Base-by-base conservation (phyloP, 1,284 basidiomycete genomes). In the Blastosporella zonata region DNA sequence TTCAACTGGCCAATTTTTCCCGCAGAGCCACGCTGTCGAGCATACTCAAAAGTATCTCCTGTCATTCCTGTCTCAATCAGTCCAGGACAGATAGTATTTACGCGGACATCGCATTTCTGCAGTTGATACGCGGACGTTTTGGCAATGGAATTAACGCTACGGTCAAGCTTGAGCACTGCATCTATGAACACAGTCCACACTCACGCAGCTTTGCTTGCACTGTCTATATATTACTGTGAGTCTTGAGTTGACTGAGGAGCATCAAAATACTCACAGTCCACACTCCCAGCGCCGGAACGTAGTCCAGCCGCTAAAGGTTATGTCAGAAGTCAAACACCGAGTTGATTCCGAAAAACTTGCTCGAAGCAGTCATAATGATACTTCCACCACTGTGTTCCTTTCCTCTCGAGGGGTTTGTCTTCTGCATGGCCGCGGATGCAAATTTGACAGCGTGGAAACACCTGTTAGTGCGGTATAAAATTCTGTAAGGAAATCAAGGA, bases 61-160 rank as follows among this genome's bases (percentile, higher is more conserved):
- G 93, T 93, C 90, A 95, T 93, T 28, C 84, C 87, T 1, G 92
- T 95, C 69, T 95, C 89, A 59, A 97, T 93, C 42, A 97, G 68
- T 15, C 94, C 94, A 1, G 94, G 94, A 61, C 92, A 95, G 54
- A 97, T 82, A 13, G 88, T 81, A 66, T 97, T 97, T 55, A 96
- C 87, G 31, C 94, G 85, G 54, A 97, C 77, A 64, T 92, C 89
- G 1, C 83, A 85, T 56, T 79, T 84, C 52, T 82, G 77, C n/a
- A 96, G 76, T 65, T 93, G 90, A 66, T 87, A 91, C 1, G 84
- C 79, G 6, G 83, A 75, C 1, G 87, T 92, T 59, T 91, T 81
- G 3, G 91, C 93, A 52, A 97, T 81, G 37, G 84, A 91, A 65
- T 93, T 92, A 27, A 94, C 90, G 6, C 86, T 90, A 53, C 6